phyloP scores from a whole-genome alignment of 225 moss, liverwort and hornwort species.

The Rhytidiadelphus loreus region DNA sequence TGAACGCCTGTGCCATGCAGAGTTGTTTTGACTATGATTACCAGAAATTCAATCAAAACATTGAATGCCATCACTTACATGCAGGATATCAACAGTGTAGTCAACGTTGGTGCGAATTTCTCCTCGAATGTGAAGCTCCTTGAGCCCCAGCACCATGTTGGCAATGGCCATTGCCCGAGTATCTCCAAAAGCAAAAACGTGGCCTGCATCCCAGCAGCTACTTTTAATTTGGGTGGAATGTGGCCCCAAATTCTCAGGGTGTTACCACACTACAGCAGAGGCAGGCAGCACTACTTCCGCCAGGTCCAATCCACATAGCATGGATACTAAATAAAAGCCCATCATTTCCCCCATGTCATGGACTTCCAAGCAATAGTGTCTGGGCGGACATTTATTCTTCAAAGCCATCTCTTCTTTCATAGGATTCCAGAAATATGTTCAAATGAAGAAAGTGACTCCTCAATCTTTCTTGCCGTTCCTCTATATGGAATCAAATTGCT shows the following conservation, averaged over 20 bases:
- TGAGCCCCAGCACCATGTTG: constrained; percentile 95
- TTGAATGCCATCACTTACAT: constrained; percentile 30
- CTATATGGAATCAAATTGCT: not conserved
- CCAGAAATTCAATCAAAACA: not conserved
- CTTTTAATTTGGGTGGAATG: not conserved
- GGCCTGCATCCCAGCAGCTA: constrained; percentile 36
- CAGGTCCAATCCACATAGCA: not conserved
- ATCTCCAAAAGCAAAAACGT: constrained; percentile 89
- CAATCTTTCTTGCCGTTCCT: not conserved
- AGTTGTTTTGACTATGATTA: not conserved
- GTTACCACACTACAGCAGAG: not conserved
- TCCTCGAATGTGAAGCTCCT: constrained; percentile 93
- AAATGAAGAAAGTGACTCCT: not conserved
- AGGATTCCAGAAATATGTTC: not conserved
- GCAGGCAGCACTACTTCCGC: not conserved
- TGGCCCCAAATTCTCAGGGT: not conserved
- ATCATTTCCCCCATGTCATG: not conserved
- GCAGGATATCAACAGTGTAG: constrained; percentile 84
- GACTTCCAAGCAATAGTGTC: not conserved
- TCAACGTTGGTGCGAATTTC: constrained; percentile 94
- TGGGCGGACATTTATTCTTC: not conserved
- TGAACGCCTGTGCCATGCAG: not conserved
- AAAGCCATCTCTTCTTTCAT: not conserved
- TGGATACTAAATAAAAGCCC: not conserved
- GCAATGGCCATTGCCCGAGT: constrained; percentile 83